Evolutionary conservation across 2,329 filamentous ascomycete genomes (phyloP).

Genomic region (Botrytis aclada): DNA sequence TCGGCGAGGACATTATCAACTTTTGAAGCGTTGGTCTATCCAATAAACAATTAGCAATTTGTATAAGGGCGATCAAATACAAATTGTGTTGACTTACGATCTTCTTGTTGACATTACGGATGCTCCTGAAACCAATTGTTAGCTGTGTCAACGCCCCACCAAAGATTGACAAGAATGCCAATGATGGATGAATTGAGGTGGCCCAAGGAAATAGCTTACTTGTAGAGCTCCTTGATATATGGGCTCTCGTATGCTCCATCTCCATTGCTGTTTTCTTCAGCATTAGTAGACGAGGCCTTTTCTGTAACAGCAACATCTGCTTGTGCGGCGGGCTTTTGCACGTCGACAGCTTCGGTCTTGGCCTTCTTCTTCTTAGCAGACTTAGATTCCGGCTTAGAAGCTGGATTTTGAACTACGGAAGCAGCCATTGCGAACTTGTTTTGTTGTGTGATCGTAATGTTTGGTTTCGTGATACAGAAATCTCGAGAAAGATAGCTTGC

Average conservation of each 20-base stretch:
- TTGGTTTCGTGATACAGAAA: conserved; percentile 47
- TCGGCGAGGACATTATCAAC: conserved; percentile 67
- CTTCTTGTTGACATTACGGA: conserved; percentile 93
- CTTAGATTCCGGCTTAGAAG: conserved; percentile 60
- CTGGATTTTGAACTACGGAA: conserved; percentile 59
- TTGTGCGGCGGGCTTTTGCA: conserved; percentile 48
- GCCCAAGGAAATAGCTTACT: conserved; percentile 54
- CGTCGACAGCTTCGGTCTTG: conserved; percentile 49
- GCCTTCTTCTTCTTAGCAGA: conserved; percentile 67
- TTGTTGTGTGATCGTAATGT: neutral
- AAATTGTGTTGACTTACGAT: conserved; percentile 58
- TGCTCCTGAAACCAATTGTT: conserved; percentile 57
- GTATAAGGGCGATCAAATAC: neutral
- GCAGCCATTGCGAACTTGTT: conserved; percentile 56
- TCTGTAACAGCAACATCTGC: conserved; percentile 49
- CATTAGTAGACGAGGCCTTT: conserved; percentile 49
- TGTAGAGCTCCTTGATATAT: conserved; percentile 85
- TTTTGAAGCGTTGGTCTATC: conserved; percentile 66
- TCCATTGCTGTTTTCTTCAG: conserved; percentile 37
- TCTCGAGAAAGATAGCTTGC: neutral
- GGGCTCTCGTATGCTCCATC: conserved; percentile 67
- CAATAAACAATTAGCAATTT: conserved; percentile 25
- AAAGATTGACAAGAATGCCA: neutral
- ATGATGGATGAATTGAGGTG: conserved; percentile 13
- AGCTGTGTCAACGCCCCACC: neutral